A percentile compares a stretch with the other conserved stretches of the same genome.
phyloP scores from a whole-genome alignment of 345 rosid genomes.

The Passiflora organensis region DNA sequence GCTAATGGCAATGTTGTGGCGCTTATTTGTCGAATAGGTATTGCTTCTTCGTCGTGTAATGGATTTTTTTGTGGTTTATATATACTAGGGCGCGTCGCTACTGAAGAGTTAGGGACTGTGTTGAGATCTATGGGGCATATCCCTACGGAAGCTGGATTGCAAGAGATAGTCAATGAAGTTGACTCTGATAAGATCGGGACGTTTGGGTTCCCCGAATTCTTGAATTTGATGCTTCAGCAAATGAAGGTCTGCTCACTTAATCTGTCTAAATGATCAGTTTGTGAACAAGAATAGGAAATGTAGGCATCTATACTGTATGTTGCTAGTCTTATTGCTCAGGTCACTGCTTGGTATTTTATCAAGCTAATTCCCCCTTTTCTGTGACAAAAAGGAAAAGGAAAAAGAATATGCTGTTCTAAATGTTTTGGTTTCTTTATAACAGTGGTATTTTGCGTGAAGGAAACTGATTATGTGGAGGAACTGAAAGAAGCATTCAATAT shows the following conservation, averaged over 20 bases:
- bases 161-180: constrained; percentile 49
- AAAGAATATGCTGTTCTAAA: too few relatives aligned
- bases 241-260: constrained; percentile 36
- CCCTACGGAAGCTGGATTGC: constrained; percentile 48
- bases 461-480: constrained; percentile 48
- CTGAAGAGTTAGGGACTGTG: constrained; percentile 47
- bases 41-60: too few relatives aligned
- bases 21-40: too few relatives aligned
- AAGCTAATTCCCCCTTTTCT: too few relatives aligned
- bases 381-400: too few relatives aligned
- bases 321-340: not conserved
- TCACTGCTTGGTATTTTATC: too few relatives aligned
- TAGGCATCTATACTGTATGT: too few relatives aligned
- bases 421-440: too few relatives aligned
- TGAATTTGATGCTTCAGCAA: constrained; percentile 47
- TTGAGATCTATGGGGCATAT: constrained; percentile 54
- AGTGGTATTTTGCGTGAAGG: constrained; percentile 15
- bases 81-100: constrained; percentile 39
- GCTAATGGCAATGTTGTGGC: too few relatives aligned
- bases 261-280: too few relatives aligned
- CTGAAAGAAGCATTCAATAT: constrained; percentile 39
- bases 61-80: too few relatives aligned
- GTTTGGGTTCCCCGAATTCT: constrained; percentile 44
- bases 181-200: constrained; percentile 51
- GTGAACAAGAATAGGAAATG: too few relatives aligned